Evolutionary conservation across 495 filamentous ascomycete genomes (phyloP).

Genomic region (Sphaerosporella brunnea): DNA sequence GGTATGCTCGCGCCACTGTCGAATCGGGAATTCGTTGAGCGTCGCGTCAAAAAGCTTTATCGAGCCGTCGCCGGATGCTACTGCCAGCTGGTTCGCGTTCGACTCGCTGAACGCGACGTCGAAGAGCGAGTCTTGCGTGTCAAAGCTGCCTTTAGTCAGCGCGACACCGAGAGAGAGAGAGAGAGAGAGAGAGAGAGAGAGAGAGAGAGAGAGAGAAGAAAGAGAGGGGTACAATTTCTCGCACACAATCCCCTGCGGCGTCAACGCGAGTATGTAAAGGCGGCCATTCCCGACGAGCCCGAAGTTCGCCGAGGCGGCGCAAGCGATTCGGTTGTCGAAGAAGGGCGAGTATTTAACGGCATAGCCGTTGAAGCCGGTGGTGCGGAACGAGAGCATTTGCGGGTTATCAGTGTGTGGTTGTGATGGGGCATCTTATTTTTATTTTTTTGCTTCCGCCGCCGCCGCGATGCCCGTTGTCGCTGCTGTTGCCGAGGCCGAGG

Average conservation of each 20-base stretch:
- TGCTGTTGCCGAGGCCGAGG: too few relatives aligned
- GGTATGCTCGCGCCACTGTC: constrained; percentile 77
- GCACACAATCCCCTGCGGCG: constrained; percentile 60
- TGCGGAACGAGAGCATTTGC: constrained; percentile 94
- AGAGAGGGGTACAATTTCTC: constrained; percentile 73
- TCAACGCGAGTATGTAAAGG: constrained; percentile 63
- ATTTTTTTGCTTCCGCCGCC: too few relatives aligned
- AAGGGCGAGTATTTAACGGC: constrained; percentile 95
- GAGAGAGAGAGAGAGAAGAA: constrained; percentile 2
- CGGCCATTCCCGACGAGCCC: constrained; percentile 93
- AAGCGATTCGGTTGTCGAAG: constrained; percentile 83
- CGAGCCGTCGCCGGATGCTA: constrained; percentile 75
- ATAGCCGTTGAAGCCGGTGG: constrained; percentile 83
- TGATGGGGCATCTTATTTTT: too few relatives aligned
- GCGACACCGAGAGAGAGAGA: not conserved
- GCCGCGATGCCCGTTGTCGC: too few relatives aligned
- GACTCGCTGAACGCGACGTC: constrained; percentile 86
- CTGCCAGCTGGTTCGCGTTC: constrained; percentile 81
- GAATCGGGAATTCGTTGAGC: constrained; percentile 54
- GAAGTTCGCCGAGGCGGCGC: constrained; percentile 74
- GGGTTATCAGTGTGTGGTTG: too few relatives aligned
- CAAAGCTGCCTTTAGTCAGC: constrained; percentile 44
- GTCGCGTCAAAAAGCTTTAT: constrained; percentile 83
- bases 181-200: not conserved
- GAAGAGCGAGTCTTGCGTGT: constrained; percentile 92